Conservation (phyloP, 352 stramenopile species). For the Hyaloperonospora arabidopsidis region DNA sequence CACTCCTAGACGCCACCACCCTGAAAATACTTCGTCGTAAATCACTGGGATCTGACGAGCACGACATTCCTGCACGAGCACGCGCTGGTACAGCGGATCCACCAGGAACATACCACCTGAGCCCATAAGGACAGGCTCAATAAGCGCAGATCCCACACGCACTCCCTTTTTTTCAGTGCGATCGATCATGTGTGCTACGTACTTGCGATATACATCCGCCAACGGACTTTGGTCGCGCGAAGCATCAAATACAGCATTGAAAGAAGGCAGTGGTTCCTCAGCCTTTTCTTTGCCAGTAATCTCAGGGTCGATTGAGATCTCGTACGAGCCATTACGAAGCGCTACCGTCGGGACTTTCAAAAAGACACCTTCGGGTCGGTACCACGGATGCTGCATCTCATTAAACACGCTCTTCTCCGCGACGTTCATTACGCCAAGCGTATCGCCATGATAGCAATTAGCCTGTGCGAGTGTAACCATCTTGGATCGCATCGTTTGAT, state of each 20-base stretch:
- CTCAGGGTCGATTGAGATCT: slow-evolving; percentile 46
- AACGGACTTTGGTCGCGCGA: slow-evolving; percentile 32
- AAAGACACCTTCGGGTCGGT: slow-evolving; percentile 76
- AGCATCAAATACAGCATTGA: slow-evolving; percentile 53
- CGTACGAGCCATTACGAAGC: slow-evolving; percentile 49
- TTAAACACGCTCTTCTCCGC: slow-evolving; percentile 88
- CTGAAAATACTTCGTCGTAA: slow-evolving; percentile 90
- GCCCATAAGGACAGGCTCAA: slow-evolving; percentile 89
- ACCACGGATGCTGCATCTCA: slow-evolving; percentile 88
- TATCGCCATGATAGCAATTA: slow-evolving; percentile 90
- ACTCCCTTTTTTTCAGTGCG: slow-evolving; percentile 25
- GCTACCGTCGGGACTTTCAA: slow-evolving; percentile 71
- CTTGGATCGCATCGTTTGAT: slow-evolving; percentile 32
- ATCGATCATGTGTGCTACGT: slow-evolving; percentile 53
- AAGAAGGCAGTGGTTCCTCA: slow-evolving; percentile 33
- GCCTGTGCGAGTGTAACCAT: slow-evolving; percentile 77
- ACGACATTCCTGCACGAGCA: slow-evolving; percentile 74
- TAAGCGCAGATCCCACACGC: slow-evolving; percentile 64
- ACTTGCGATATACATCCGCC: slow-evolving; percentile 49
- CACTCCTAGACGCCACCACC: slow-evolving; percentile 86
- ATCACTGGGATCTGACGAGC: slow-evolving; percentile 81
- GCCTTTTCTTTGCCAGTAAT: slow-evolving; percentile 23
- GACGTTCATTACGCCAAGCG: slow-evolving; percentile 87
- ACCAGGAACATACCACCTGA: slow-evolving; percentile 86
- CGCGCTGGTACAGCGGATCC: slow-evolving; percentile 88